Evolutionary conservation across 1,284 basidiomycete species (phyloP).

Genomic region (Microbotryum violaceum): DNA sequence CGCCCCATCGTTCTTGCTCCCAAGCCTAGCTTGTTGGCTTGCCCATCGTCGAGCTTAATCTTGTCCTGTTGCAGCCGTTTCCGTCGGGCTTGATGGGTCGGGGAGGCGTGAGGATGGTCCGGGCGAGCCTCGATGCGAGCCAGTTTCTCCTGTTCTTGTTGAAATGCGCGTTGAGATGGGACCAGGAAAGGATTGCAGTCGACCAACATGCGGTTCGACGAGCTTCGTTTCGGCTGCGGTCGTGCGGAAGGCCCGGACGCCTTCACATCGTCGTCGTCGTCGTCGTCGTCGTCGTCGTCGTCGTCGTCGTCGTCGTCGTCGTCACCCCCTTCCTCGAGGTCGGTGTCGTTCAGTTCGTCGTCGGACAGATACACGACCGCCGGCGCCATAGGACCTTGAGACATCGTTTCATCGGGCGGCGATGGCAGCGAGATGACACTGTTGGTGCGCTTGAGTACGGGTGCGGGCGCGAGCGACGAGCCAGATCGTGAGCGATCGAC

Average conservation of each 20-base stretch:
- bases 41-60: background rate
- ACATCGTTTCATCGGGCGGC: background rate
- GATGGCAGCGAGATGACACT: conserved; percentile 1
- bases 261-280: background rate
- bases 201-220: background rate
- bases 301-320: conserved; percentile 6
- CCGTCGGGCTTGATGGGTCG: background rate
- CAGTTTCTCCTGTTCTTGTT: background rate
- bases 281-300: no score
- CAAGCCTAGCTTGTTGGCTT: background rate
- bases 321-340: background rate
- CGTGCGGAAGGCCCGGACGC: background rate
- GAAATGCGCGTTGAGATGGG: background rate
- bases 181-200: background rate
- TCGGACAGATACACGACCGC: background rate
- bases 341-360: background rate
- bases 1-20: background rate
- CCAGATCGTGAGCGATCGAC: no score
- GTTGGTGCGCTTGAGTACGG: background rate
- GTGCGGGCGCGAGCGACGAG: no score
- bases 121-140: background rate
- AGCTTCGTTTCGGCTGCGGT: background rate
- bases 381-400: background rate
- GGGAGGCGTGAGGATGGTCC: background rate
- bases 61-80: background rate